phyloP scores from a whole-genome alignment of 169 alveolate genomes.

The Cryptosporidium baileyi region DNA sequence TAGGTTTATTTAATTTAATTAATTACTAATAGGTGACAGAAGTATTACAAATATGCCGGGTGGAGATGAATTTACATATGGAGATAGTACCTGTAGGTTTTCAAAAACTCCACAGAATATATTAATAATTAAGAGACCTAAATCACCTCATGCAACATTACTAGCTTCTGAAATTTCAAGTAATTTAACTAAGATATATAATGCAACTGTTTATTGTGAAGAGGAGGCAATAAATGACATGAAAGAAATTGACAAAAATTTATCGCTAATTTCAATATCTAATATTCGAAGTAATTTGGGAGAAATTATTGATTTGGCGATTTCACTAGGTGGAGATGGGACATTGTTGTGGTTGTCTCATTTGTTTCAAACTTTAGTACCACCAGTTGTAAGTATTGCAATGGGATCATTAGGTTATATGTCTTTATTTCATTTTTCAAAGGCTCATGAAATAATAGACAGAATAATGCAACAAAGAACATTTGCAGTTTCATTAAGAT shows the following conservation, averaged over 20 bases:
- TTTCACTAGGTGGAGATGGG: constrained; percentile 95
- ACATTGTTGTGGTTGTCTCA: constrained; percentile 89
- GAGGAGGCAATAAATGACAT: constrained; percentile 52
- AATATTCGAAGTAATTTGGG: constrained; percentile 3
- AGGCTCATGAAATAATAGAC: constrained; percentile 39
- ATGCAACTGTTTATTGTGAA: constrained; percentile 43
- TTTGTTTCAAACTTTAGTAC: constrained; percentile 80
- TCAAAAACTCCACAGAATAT: constrained; percentile 64
- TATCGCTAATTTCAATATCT: neutral
- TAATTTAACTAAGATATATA: neutral
- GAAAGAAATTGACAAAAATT: neutral
- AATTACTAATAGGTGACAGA: too few relatives aligned
- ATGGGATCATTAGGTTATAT: constrained; percentile 86
- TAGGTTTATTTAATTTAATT: neutral
- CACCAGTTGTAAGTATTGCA: constrained; percentile 83
- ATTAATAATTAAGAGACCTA: constrained; percentile 61
- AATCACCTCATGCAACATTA: constrained; percentile 9
- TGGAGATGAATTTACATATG: constrained; percentile 43
- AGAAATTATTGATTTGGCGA: constrained; percentile 80
- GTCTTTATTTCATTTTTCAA: constrained; percentile 76
- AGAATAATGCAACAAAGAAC: constrained; percentile 45
- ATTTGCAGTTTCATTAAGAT: constrained; percentile 60
- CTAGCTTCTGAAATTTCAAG: constrained; percentile 14
- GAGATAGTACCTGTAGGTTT: constrained; percentile 56
- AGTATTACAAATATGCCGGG: constrained; percentile 5